Conservation (phyloP, 225 moss, liverwort and hornwort genomes). For the Polytrichum formosum region DNA sequence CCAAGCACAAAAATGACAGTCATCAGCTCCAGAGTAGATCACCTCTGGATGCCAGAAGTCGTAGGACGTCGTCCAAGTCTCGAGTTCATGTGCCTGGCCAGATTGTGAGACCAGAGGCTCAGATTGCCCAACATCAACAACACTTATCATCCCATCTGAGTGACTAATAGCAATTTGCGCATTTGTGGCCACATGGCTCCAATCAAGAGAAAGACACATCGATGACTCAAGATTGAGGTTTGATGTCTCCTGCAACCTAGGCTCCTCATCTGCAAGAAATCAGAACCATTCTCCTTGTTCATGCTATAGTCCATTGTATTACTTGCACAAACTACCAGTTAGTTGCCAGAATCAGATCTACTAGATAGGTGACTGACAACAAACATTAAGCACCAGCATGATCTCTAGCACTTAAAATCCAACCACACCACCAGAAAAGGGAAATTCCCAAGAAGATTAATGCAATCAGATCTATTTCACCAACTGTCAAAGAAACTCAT, state of each 20-base stretch:
- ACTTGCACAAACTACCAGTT: no score
- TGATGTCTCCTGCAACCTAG: constrained; percentile 33
- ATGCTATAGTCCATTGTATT: no score
- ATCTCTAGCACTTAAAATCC: no score
- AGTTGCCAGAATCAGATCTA: no score
- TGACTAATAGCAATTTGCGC: constrained; percentile 61
- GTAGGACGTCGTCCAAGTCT: constrained; percentile 69
- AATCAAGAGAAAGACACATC: constrained; percentile 90
- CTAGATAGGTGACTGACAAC: no score
- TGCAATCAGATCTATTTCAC: no score
- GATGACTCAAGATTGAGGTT: constrained; percentile 29
- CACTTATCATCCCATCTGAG: constrained; percentile 58
- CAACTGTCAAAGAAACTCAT: no score
- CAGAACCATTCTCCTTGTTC: no score
- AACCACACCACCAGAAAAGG: no score
- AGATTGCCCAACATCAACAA: constrained; percentile 40
- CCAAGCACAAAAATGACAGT: constrained; percentile 80
- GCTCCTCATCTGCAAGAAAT: constrained; percentile 15
- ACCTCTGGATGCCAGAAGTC: constrained; percentile 49
- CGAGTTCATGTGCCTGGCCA: constrained; percentile 67
- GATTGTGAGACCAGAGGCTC: constrained; percentile 26
- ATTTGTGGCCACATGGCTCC: constrained; percentile 33
- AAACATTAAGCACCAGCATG: no score
- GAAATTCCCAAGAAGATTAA: no score
- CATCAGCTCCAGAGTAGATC: constrained; percentile 82